These are phyloP conservation scores for Kazachstania kunashirensis DNA, from an alignment of 805 yeast species.

Conservation along the genomic window DNA sequence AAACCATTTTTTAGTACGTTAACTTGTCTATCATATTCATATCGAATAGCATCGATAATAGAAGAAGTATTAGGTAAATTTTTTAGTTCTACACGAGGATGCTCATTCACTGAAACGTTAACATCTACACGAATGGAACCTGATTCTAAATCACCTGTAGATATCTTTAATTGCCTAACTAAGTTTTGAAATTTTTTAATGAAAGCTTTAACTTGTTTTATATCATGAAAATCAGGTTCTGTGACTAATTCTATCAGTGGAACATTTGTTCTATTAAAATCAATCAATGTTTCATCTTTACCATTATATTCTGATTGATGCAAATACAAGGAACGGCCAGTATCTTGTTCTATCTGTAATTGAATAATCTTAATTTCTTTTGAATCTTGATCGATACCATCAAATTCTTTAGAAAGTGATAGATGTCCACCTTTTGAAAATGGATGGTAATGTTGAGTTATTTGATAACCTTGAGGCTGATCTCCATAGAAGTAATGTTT, in stretches of 20 bases:
- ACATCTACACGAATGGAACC: conserved; percentile 96
- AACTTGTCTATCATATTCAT: conserved; percentile 67
- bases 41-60: conserved; percentile 61
- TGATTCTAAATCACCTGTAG: conserved; percentile 84
- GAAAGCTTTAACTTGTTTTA: conserved; percentile 65
- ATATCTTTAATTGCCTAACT: conserved; percentile 57
- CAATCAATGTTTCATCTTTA: conserved; percentile 40
- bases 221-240: conserved; percentile 65
- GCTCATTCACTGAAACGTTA: conserved; percentile 68
- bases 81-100: conserved; percentile 77
- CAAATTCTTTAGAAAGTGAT: conserved; percentile 39
- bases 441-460: conserved; percentile 82
- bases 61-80: conserved; percentile 80
- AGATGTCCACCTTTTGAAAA: conserved; percentile 61
- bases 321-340: conserved; percentile 64
- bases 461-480: conserved; percentile 93
- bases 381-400: conserved; percentile 37
- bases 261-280: conserved; percentile 73
- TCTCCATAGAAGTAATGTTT: conserved; percentile 95
- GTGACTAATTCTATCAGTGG: conserved; percentile 91
- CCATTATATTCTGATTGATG: conserved; percentile 17
- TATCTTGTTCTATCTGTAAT: conserved; percentile 89
- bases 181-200: conserved; percentile 70
- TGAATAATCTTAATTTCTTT: conserved; percentile 59
- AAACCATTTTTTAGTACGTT: conserved; percentile 34